Evolutionary conservation across 352 stramenopile species (phyloP).

Genomic region (Phytopythium aichiense): DNA sequence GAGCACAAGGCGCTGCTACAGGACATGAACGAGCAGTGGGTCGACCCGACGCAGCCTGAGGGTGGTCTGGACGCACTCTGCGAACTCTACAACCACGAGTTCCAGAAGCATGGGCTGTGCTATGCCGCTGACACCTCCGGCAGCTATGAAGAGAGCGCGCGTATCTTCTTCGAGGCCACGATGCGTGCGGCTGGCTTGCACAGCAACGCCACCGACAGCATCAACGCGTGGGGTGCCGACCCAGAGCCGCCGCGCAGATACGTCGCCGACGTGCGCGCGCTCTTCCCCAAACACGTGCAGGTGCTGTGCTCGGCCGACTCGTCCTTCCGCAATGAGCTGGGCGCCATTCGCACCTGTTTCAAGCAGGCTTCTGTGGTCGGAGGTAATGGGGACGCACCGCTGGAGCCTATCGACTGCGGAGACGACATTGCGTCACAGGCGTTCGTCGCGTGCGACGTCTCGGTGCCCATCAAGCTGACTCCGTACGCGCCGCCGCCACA

Average conservation of each 20-base stretch:
- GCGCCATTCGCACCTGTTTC: constrained; percentile 39
- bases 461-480: constrained; percentile 14
- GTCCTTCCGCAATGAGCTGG: constrained; percentile 21
- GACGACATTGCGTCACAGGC: constrained; percentile 11
- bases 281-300: constrained; percentile 32
- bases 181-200: constrained; percentile 19
- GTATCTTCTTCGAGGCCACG: constrained; percentile 28
- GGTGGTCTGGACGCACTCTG: constrained; percentile 46
- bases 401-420: constrained; percentile 25
- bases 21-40: constrained; percentile 34
- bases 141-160: constrained; percentile 25
- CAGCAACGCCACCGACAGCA: constrained; percentile 16
- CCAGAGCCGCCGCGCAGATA: constrained; percentile 16
- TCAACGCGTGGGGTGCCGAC: constrained; percentile 26
- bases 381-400: constrained; percentile 4
- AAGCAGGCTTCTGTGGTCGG: constrained; percentile 11
- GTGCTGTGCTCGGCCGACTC: constrained; percentile 34
- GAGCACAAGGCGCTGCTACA: constrained; percentile 26
- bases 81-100: constrained; percentile 86
- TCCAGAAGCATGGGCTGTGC: constrained; percentile 86
- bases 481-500: constrained; percentile 2
- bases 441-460: constrained; percentile 22
- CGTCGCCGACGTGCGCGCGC: constrained; percentile 20
- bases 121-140: constrained; percentile 44
- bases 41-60: constrained; percentile 35